Evolutionary conservation across 805 yeast genomes (phyloP), one percentile per base, ranked within the genome.

Genomic region (Yarrowia sp.): DNA sequence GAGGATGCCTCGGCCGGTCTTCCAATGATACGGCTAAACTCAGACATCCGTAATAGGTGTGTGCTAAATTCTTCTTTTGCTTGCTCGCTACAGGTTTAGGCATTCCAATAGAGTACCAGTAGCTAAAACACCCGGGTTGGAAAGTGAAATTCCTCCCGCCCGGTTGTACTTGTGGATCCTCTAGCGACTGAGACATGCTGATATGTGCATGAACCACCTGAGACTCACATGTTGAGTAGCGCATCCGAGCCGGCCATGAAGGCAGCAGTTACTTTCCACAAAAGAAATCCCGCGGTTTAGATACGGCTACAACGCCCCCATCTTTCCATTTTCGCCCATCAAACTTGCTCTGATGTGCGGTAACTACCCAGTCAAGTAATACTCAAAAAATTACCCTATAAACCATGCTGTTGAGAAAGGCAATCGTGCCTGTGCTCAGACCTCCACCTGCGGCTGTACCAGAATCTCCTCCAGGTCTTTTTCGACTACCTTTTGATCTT

Each of bases 401-500:
- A 49, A 49, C 55, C 40, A 33, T 33, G 55, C 55, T 33, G 50
- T 24, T 24, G 39, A 49, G 40, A 49, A 33, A 33, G 40, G 17
- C 36, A 47, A 47, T 3, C 15, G 38, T 24, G 34, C 50, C 34
- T 12, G 36, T 30, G 53, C 53, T 53, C 44, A 53, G 17, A n/a
- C 60, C 34, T 53, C 56, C 30, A 50, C 43, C 58, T 38, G 58
- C 58, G 43, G 58, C 58, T 52, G 58, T 3, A 52, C 33, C 33
- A 52, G 30, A 3, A 50, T 34, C 34, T 53, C 60, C 34, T 20
- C 43, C 15, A 53, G 38, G 30, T 39, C 61, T 9, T 40, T 39
- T 14, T 55, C 46, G 5, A 55, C 20, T 2, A 9, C 61, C 33
- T 39, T 10, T 12, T 55, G 46, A 24, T 55, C 46, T 24, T 55